Percentiles rank a stretch among this genome's conserved stretches.
phyloP scores from a whole-genome alignment of 768 basidiomycete genomes.

The Pleurotus tuber-regium region DNA sequence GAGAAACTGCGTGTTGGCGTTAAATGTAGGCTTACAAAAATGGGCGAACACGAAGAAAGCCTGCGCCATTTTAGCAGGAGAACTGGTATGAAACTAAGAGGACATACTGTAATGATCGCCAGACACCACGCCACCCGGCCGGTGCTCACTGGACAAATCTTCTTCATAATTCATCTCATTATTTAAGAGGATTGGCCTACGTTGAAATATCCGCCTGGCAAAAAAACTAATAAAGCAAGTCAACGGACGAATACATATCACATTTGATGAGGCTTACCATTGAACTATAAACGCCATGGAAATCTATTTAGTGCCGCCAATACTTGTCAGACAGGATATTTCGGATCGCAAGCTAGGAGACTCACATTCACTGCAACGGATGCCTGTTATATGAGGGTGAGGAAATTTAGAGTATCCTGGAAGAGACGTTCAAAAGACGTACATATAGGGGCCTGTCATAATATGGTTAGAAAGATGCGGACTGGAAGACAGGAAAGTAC shows the following conservation, averaged over 20 bases:
- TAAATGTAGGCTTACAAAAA: constrained; percentile 29
- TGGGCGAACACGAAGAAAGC: constrained; percentile 35
- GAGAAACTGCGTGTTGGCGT: not conserved
- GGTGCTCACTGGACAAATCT: constrained; percentile 30
- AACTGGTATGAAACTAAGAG: not conserved
- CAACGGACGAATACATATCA: not conserved
- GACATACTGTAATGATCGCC: constrained; percentile 31
- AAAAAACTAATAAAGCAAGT: constrained; percentile 30
- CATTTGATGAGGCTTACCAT: constrained; percentile 24
- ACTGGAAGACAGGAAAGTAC: constrained; percentile 11
- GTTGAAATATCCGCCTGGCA: constrained; percentile 33
- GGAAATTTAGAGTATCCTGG: not conserved
- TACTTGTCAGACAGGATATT: not conserved
- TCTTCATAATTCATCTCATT: not conserved
- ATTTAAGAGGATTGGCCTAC: constrained; percentile 17
- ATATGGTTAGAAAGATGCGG: constrained; percentile 7
- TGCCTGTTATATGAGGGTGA: constrained; percentile 19
- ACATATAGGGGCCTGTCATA: constrained; percentile 33
- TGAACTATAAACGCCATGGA: constrained; percentile 41
- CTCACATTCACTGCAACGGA: constrained; percentile 38
- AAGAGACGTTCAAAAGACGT: constrained; percentile 11
- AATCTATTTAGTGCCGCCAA: constrained; percentile 24
- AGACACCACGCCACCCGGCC: constrained; percentile 32
- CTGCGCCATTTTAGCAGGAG: constrained; percentile 7
- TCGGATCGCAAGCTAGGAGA: not conserved